Evolutionary conservation across 495 filamentous ascomycete species (phyloP), one percentile per base, ranked within the genome.

Genomic region (Hypoxylon rickii): DNA sequence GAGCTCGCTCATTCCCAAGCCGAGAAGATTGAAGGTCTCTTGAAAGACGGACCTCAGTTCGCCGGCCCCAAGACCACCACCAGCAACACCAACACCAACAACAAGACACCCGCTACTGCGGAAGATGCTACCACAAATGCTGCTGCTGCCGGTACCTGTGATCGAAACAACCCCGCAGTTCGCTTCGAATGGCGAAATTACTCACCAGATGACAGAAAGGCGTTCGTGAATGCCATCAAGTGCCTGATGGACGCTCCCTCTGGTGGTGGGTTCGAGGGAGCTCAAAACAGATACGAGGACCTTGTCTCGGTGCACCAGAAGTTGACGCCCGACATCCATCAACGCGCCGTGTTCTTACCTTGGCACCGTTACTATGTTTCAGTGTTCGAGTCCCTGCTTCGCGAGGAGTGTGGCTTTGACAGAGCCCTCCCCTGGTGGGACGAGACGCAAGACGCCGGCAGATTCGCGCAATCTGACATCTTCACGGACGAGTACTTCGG

Each of bases 341-440:
- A 66, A 55, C 63, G 65, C 8, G 71, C 68, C 19, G 56, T 66
- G 16, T 76, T 76, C 64, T 65, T 76, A 0, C 51, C 65, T 22
- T 76, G 69, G 72, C 73, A 76, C 65, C 59, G 72, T 7, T 72
- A 71, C 63, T 74, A 65, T 48, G 55, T 72, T 18, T 66, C 52
- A 41, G 49, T 61, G 3, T 74, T 72, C 49, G 73, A 76, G 51
- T 54, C 57, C 45, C 26, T 73, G 48, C 66, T 76, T 53, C 69
- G 73, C 20, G 42, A 67, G 32, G 73, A 76, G 58, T 76, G 73
- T 43, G 62, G 57, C 16, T 73, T 73, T 51, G 45, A 54, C 16
- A 60, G 67, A 18, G 65, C 73, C 3, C 65, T 74, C 54, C 70
- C 73, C 3, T 76, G 71, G 66, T 76, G 71, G 72, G 73, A 72